Conservation (phyloP, 2,329 filamentous ascomycete species). For the Fusarium nematophilum region DNA sequence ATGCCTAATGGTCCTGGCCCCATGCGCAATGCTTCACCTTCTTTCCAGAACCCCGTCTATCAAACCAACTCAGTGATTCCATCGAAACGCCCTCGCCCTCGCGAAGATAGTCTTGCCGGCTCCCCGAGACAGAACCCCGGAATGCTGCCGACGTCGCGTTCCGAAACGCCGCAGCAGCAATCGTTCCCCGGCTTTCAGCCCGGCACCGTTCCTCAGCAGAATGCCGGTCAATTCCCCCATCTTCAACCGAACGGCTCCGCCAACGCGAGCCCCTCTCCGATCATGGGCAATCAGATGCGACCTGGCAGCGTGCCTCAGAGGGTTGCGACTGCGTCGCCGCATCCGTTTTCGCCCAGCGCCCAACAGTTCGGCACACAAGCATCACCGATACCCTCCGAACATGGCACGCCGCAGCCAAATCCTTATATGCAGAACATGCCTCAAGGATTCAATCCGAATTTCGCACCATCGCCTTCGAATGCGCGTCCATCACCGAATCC, state of each 20-base stretch:
- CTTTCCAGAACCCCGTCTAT: conserved; percentile 80
- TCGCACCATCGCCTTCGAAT: conserved; percentile 67
- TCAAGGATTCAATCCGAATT: conserved; percentile 69
- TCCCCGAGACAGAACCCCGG: conserved; percentile 82
- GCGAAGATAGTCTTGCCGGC: conserved; percentile 85
- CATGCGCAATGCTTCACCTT: conserved; percentile 84
- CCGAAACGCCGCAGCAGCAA: conserved; percentile 89
- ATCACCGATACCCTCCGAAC: conserved; percentile 82
- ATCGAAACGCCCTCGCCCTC: conserved; percentile 84
- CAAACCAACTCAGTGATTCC: conserved; percentile 88
- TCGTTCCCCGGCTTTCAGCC: conserved; percentile 78
- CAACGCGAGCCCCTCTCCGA: conserved; percentile 91
- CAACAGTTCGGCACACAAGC: conserved; percentile 78
- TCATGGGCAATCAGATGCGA: conserved; percentile 84
- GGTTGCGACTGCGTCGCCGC: conserved; percentile 91
- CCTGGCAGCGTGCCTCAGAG: conserved; percentile 79
- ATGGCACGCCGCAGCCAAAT: conserved; percentile 79
- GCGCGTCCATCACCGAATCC: conserved; percentile 66
- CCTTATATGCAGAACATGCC: conserved; percentile 73
- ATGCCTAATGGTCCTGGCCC: conserved; percentile 86
- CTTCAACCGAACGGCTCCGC: conserved; percentile 82
- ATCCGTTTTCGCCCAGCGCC: conserved; percentile 83
- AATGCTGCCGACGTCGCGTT: conserved; percentile 84
- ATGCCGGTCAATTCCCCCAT: conserved; percentile 80
- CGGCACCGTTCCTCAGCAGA: conserved; percentile 70